Evolutionary conservation across 1,139 yeast species (phyloP), one percentile per base, ranked within the genome.

Genomic region (Kodamaea anthophila): DNA sequence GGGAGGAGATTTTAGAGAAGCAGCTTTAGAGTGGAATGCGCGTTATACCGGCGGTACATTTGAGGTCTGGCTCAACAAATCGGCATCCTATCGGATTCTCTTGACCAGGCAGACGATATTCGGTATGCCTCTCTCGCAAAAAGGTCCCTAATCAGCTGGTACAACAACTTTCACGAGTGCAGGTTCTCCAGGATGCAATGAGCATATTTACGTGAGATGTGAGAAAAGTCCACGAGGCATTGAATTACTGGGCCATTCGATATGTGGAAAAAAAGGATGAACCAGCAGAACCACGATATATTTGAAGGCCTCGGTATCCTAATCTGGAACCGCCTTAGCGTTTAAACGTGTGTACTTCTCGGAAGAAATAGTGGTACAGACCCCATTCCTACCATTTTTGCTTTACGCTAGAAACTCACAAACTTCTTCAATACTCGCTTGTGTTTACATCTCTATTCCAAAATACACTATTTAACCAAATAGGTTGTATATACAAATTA

Each of bases 191-290:
- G 3, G 60, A 58, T 7, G 34, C 53, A 62, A 62, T 10, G 59
- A 57, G 11, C 39, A 43, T 21, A 18, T 49, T 6, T 59, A 54
- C 29, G 55, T 53, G 41, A 18, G 65, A 61, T 21, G 50, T 57
- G 21, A 42, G 36, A 13, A 43, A 37, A 23, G 49, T 50, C 7
- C 41, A 52, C 14, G 58, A 51, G 13, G 34, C 47, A 4, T 39
- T 65, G n/a, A 49, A 61, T 22, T 47, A 41, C 9, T 65, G 72
- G 72, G 53, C 62, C 1, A 58, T 63, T 60, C 56, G 53, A 28
- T 52, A 53, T 30, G 55, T 60, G 29, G 62, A 59, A 38, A 44
- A 49, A 57, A 7, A 47, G 49, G 11, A 43, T 68, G 26, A 58
- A 61, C 36, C 52, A 58, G 26, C 67, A 61, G 31, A 54, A 60